phyloP scores from a whole-genome alignment of 2,329 filamentous ascomycete genomes.

The Aspergillus proliferans region DNA sequence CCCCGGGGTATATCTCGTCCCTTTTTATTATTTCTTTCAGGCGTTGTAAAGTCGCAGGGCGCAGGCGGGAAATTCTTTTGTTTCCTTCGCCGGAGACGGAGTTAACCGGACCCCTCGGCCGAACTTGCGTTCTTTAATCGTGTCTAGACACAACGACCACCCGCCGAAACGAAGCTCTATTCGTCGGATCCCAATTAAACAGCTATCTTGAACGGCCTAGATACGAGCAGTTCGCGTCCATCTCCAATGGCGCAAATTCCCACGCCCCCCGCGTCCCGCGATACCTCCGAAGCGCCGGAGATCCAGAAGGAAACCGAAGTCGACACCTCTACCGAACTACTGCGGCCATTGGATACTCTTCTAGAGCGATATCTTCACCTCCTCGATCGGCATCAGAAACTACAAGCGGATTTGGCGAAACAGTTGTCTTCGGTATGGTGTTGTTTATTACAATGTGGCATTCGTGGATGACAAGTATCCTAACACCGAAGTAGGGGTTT shows the following conservation, averaged over 20 bases:
- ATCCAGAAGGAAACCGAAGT: slow-evolving; percentile 11
- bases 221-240: not conserved
- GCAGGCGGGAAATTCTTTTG: slow-evolving; percentile 32
- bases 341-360: slow-evolving; percentile 33
- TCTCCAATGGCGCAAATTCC: slow-evolving; percentile 26
- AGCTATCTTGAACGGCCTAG: not conserved
- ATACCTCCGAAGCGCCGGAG: slow-evolving; percentile 22
- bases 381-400: slow-evolving; percentile 37
- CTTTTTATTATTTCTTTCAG: no score
- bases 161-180: no score
- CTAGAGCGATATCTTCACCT: slow-evolving; percentile 40
- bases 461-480: slow-evolving; percentile 1
- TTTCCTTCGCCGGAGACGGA: slow-evolving; percentile 31
- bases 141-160: slow-evolving; percentile 1
- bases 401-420: slow-evolving; percentile 33
- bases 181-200: not conserved
- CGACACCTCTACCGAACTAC: slow-evolving; percentile 19
- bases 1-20: not conserved
- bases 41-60: not conserved
- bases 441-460: not conserved
- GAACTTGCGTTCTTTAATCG: slow-evolving; percentile 14
- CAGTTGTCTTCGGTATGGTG: slow-evolving; percentile 34
- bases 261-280: slow-evolving; percentile 29
- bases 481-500: slow-evolving; percentile 37
- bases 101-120: slow-evolving; percentile 27